Base-by-base conservation (phyloP, 2,329 filamentous ascomycete species). In the Diaporthe sp. region DNA sequence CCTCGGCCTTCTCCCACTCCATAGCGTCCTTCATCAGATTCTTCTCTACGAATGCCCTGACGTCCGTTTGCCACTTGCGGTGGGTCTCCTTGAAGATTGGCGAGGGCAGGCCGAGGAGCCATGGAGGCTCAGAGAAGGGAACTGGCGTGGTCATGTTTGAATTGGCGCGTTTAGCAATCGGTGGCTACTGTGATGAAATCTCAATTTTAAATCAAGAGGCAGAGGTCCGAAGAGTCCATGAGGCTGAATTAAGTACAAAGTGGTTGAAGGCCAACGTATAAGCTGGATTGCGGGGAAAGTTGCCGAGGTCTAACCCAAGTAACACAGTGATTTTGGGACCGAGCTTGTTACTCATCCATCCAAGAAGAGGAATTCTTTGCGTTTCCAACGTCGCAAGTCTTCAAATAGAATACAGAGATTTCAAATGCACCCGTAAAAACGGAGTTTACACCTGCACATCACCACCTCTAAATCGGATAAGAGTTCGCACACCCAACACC, bases 111-210 rank as follows among this genome's bases (percentile, higher is more conserved):
- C 93, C 93, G 79, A 87, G 87, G 63, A 95, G 88, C 85, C 92
- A 95, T 1, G 93, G 89, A 1, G 94, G 94, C 79, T 95, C 94
- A 7, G 92, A 92, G 85, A 95, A 94, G 70, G 94, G 94, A 37
- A 94, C 60, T 13, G 68, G 75, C 13, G 51, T 67, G 6, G n/a
- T 6, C 20, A 71, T 72, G 12, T 22, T 34, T 44, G 31, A 37
- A 39, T 67, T 49, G 12, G 12, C 28, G 44, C 4, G 25, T 25
- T 37, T 20, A 37, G n/a, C n/a, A 55, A 13, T 13, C 2, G 8
- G 4, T 42, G 22, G 8, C 4, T 42, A 17, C 13, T 12, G 4
- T 39, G 13, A 7, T 51, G 47, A 25, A 10, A 28, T 1, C n/a
- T 20, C 2, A 5, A 60, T 31, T 47, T 17, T 47, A 10, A 22